Conservation (phyloP, 352 stramenopile genomes). For the Pythium utonaiense region DNA sequence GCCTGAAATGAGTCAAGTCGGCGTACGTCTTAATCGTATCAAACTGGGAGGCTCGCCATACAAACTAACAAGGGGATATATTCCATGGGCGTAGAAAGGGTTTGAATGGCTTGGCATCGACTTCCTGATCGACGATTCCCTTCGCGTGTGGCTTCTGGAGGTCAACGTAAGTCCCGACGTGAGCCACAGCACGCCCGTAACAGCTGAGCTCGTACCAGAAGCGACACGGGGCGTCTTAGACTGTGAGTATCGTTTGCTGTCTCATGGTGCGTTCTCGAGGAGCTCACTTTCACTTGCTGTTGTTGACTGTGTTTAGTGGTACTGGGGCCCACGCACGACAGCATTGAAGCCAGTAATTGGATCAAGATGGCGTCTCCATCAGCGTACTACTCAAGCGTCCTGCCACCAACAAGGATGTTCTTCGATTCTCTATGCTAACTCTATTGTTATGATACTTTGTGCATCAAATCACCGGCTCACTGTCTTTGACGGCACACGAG, state of each 20-base stretch:
- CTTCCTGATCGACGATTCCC: slow-evolving; percentile 63
- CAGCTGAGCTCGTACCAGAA: slow-evolving; percentile 41
- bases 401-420: background rate
- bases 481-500: background rate
- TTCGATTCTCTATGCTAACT: background rate
- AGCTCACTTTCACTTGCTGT: too few relatives aligned
- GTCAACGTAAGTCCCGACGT: slow-evolving; percentile 88
- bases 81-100: slow-evolving; percentile 32
- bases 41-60: background rate
- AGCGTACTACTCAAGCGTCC: background rate
- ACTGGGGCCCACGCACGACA: too few relatives aligned
- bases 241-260: slow-evolving; percentile 26
- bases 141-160: slow-evolving; percentile 72
- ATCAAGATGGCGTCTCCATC: slow-evolving; percentile 1
- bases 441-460: background rate
- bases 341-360: too few relatives aligned
- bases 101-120: slow-evolving; percentile 89
- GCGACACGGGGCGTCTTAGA: slow-evolving; percentile 52
- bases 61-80: background rate
- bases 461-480: background rate
- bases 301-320: too few relatives aligned
- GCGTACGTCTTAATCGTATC: slow-evolving; percentile 31
- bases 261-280: too few relatives aligned
- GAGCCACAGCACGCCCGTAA: slow-evolving; percentile 70
- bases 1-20: slow-evolving; percentile 43